These are phyloP conservation scores for Patellifolia procumbens DNA, from an alignment of 179 eudicot species.

Conservation along the genomic window DNA sequence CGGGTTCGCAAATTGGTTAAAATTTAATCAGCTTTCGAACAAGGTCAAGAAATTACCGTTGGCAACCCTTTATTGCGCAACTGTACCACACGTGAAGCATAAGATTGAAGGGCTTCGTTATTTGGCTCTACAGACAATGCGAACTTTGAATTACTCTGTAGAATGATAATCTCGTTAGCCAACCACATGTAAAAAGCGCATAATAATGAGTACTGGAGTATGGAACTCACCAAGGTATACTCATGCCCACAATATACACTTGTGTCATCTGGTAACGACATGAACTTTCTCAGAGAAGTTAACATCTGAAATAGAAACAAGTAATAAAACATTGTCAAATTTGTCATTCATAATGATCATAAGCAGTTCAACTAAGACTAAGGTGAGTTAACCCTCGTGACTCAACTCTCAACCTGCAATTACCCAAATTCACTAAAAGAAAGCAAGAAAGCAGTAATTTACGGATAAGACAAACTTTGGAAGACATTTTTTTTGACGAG, in stretches of 20 bases:
- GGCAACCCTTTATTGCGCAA: constrained; percentile 70
- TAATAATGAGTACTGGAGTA: neutral
- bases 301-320: constrained; percentile 60
- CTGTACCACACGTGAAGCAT: constrained; percentile 64
- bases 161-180: constrained; percentile 18
- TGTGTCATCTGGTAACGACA: constrained; percentile 76
- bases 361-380: neutral
- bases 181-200: neutral
- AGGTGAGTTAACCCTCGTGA: neutral
- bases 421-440: neutral
- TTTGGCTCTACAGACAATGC: constrained; percentile 85
- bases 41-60: constrained; percentile 56
- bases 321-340: neutral
- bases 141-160: constrained; percentile 91
- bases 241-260: constrained; percentile 90
- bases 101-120: constrained; percentile 64
- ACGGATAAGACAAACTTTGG: neutral
- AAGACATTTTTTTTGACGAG: too few species aligned
- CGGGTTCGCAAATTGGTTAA: too few species aligned
- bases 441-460: neutral
- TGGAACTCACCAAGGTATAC: constrained; percentile 69
- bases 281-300: constrained; percentile 66
- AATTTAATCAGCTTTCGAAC: neutral
- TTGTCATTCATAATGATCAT: neutral
- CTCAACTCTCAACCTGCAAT: neutral